These are phyloP conservation scores for Colletotrichum lupini DNA, from an alignment of 2,329 filamentous ascomycete genomes.

Conservation along the genomic window DNA sequence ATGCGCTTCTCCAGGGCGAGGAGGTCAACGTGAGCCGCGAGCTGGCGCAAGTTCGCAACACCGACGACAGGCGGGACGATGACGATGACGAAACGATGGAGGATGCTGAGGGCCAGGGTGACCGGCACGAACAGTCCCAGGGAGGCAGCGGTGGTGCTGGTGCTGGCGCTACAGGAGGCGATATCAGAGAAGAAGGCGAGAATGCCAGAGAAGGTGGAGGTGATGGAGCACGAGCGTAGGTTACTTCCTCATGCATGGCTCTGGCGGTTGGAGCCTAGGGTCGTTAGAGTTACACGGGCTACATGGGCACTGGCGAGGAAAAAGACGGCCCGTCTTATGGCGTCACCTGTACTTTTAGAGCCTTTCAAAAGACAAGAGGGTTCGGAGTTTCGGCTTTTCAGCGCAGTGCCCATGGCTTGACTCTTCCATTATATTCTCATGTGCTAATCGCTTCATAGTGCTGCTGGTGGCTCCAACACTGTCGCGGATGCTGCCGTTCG, in stretches of 20 bases:
- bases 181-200: conserved; percentile 90
- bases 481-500: conserved; percentile 85
- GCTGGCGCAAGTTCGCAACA: conserved; percentile 71
- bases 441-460: conserved; percentile 34
- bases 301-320: conserved; percentile 16
- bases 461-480: conserved; percentile 53
- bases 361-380: conserved; percentile 35
- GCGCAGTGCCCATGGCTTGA: conserved; percentile 26
- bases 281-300: conserved; percentile 19
- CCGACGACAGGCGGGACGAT: conserved; percentile 61
- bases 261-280: conserved; percentile 19
- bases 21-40: conserved; percentile 83
- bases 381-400: conserved; percentile 29
- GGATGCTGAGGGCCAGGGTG: conserved; percentile 76
- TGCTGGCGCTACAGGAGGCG: conserved; percentile 87
- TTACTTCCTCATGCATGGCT: conserved; percentile 50
- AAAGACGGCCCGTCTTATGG: conserved; percentile 22
- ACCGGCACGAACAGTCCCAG: conserved; percentile 65
- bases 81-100: conserved; percentile 84
- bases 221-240: conserved; percentile 99
- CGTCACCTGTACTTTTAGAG: conserved; percentile 42
- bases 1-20: conserved; percentile 86
- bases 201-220: conserved; percentile 91
- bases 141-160: conserved; percentile 84
- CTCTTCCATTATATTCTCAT: background rate